A percentile compares a stretch with the other conserved stretches of the same genome.
Conservation (phyloP, 768 basidiomycete genomes). For the Tephrocybe rancida region DNA sequence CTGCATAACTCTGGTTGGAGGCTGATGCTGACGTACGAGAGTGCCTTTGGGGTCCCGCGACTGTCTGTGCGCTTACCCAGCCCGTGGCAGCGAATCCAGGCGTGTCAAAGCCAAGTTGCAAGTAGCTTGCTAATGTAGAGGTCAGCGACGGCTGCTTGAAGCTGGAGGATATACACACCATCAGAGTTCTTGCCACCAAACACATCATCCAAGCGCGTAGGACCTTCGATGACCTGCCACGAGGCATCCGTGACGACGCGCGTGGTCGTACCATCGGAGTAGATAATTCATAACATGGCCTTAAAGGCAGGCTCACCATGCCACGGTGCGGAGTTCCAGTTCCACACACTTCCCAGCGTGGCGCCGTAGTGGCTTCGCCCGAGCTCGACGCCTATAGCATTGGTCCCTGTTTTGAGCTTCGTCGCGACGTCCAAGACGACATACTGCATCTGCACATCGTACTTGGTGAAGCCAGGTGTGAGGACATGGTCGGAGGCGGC, state of each 20-base stretch:
- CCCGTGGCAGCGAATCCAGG: constrained; percentile 19
- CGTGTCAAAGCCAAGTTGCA: constrained; percentile 21
- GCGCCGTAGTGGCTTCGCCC: constrained; percentile 31
- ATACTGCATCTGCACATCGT: constrained; percentile 27
- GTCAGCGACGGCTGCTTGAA: not conserved
- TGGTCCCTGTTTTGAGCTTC: constrained; percentile 17
- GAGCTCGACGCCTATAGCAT: constrained; percentile 25
- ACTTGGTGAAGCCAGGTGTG: constrained; percentile 32
- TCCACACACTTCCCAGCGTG: constrained; percentile 32
- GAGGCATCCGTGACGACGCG: constrained; percentile 20
- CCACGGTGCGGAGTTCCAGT: constrained; percentile 30
- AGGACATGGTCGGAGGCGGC: constrained; percentile 29
- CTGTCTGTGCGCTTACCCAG: constrained; percentile 23
- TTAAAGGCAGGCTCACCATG: constrained; percentile 28
- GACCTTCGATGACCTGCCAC: constrained; percentile 28
- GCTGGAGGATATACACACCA: constrained; percentile 18
- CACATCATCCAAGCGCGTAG: constrained; percentile 29
- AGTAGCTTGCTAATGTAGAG: constrained; percentile 21
- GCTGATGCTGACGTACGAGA: constrained; percentile 23
- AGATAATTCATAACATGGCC: constrained; percentile 25
- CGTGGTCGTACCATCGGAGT: constrained; percentile 23
- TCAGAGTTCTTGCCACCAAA: constrained; percentile 33
- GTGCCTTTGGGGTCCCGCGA: constrained; percentile 21
- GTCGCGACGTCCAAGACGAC: constrained; percentile 26
- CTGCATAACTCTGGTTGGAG: constrained; percentile 24